phyloP scores from a whole-genome alignment of 768 basidiomycete species.

The Dioszegia crocea region DNA sequence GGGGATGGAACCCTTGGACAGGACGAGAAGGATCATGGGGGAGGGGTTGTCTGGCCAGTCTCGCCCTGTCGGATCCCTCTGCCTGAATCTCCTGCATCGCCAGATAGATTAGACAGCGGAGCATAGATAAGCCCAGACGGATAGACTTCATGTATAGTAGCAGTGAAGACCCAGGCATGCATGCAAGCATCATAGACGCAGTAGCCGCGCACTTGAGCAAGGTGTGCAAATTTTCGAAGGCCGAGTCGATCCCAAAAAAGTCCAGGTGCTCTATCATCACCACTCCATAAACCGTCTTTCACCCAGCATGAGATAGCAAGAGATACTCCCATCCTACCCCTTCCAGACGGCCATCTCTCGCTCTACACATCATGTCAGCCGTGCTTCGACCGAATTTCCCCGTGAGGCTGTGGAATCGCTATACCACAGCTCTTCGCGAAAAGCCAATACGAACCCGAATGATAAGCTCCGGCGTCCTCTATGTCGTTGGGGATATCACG shows the following conservation, averaged over 20 bases:
- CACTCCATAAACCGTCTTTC: neutral
- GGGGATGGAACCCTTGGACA: too few relatives aligned
- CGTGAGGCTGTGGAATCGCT: slow-evolving; percentile 25
- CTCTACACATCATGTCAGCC: neutral
- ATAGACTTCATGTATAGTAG: too few relatives aligned
- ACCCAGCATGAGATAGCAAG: slow-evolving; percentile 2
- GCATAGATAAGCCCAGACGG: too few relatives aligned
- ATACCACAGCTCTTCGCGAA: slow-evolving; percentile 16
- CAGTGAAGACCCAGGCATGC: too few relatives aligned
- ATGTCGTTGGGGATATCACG: slow-evolving; percentile 36
- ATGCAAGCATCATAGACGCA: too few relatives aligned
- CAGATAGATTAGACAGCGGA: too few relatives aligned
- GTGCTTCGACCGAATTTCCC: neutral
- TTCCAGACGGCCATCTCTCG: neutral
- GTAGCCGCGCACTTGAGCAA: too few relatives aligned
- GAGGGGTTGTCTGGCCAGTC: too few relatives aligned
- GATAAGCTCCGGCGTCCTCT: slow-evolving; percentile 35
- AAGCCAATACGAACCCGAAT: slow-evolving; percentile 45
- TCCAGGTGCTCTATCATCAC: neutral
- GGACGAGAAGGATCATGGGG: too few relatives aligned
- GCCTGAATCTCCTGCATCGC: too few relatives aligned
- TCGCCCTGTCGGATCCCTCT: too few relatives aligned
- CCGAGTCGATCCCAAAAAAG: neutral
- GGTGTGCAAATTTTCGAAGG: too few relatives aligned
- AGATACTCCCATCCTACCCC: neutral